Evolutionary conservation across 441 rosid species (phyloP), one percentile per base, ranked within the genome.

Genomic region (Aquilaria agallochum): DNA sequence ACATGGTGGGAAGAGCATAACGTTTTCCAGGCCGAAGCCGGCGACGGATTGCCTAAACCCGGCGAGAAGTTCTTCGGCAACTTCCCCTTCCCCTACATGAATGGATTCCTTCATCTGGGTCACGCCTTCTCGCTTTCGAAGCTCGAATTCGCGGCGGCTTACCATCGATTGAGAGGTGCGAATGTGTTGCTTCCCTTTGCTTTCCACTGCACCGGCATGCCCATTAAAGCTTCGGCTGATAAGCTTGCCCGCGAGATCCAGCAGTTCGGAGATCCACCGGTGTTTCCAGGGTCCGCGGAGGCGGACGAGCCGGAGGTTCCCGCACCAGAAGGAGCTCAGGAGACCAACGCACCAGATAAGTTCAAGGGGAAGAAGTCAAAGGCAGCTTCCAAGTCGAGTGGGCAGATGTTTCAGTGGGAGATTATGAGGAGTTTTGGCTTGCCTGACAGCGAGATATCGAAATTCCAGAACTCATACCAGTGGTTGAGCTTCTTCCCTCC

Each of bases 361-460:
- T 20, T 20, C 27, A 20, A 20, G 27, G 27, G 27, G 27, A 20
- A 20, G 27, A 20, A 20, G 27, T 20, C 27, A 20, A 20, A 20
- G 27, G 27, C 27, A 20, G 27, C 27, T 20, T 20, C 27, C 27
- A 20, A 20, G 27, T 20, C 27, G 27, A 20, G 27, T 20, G 27
- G 27, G 27, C 27, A 20, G 27, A 20, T 80, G 70, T 78, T 63
- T 63, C 98, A 93, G 64, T 93, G 96, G 98, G 92, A 93, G 76
- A 93, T 93, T 65, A 93, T 93, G 98, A 87, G 90, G 27, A 90
- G 91, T 79, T 80, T 88, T 60, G 98, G 92, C 58, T 80, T 90
- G 3, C 56, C 82, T 2, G 98, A 90, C 32, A 55, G 69, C 58
- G 90, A 92, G 73, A 92, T 20, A 20, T 20, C 27, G 27, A 20